Base-by-base conservation (phyloP, 2,329 filamentous ascomycete species). In the Aspergillus eucalypticola region DNA sequence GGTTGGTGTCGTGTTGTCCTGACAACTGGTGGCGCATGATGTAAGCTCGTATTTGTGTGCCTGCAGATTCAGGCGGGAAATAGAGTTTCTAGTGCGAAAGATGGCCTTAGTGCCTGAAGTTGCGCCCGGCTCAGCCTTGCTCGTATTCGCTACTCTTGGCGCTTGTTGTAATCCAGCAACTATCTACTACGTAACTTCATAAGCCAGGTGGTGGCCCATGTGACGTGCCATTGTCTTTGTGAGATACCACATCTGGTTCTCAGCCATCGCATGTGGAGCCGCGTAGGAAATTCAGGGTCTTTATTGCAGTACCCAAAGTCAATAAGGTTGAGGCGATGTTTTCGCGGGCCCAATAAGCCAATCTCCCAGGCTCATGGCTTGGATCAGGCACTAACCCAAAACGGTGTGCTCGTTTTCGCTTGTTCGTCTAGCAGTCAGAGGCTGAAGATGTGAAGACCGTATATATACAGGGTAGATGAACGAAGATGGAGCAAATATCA, bases 401-500 rank as follows among this genome's bases (percentile, higher is more conserved):
- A 60, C 11, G 41, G 65, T 48, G 52, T 60, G 19, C 61, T 68
- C 66, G 66, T 67, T 67, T 65, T 68, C 65, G 65, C 64, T 66
- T 63, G 19, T n/a, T 17, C 10, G n/a, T 60, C 50, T 11, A 11
- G 25, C 17, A 42, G 19, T 39, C 35, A 21, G 8, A 35, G 6
- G 38, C 27, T 55, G 39, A 19, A 50, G 27, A 17, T 17, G 3
- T 32, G 3, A 8, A 10, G 7, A 5, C 53, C 13, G 7, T 54
- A 56, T 59, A 61, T 61, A 61, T 32, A 46, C 19, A 15, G 19
- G 52, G 4, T 1, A 5, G 8, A 39, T 39, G 7, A 3, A 7
- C 5, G 10, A n/a, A 32, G 21, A 54, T 29, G 19, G 3, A 23
- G 39, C 6, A 44, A 32, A 5, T 2, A 7, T 10, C 15, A 11